Conservation (phyloP, 441 rosid genomes). For the Arabidopsis lyrata region DNA sequence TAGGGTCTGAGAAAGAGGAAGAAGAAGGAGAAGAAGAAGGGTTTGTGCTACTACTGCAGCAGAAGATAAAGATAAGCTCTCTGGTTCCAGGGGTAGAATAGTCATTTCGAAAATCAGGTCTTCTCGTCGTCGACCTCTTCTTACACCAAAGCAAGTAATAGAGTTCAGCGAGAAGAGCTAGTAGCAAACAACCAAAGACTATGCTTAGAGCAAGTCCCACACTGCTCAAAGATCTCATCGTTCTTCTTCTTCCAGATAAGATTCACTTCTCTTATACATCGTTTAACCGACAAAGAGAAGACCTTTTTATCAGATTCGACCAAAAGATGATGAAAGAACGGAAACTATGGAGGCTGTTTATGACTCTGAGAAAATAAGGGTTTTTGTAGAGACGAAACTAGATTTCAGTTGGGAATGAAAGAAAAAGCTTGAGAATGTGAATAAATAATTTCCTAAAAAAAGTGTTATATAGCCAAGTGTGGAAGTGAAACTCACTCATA, state of each 20-base stretch:
- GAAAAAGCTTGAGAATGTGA: conserved; percentile 3
- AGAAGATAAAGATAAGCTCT: conserved; percentile 78
- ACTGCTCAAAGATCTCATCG: conserved; percentile 89
- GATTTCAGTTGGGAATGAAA: not conserved
- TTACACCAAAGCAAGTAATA: conserved; percentile 94
- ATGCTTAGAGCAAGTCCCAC: conserved; percentile 90
- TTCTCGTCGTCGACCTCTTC: conserved; percentile 54
- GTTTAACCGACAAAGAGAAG: not conserved
- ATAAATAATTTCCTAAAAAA: conserved; percentile 15
- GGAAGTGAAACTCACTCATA: conserved; percentile 26
- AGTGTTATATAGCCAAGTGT: conserved; percentile 23
- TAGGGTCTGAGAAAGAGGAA: conserved; percentile 39
- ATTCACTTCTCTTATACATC: conserved; percentile 43
- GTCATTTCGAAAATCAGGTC: conserved; percentile 57
- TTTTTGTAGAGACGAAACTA: conserved; percentile 17
- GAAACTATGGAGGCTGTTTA: not conserved
- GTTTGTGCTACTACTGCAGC: conserved; percentile 54
- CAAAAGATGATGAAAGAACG: conserved; percentile 5
- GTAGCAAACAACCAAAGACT: conserved; percentile 78
- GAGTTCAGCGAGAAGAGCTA: conserved; percentile 83
- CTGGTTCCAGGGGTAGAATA: conserved; percentile 64
- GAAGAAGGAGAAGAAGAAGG: conserved; percentile 59
- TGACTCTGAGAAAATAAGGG: conserved; percentile 6
- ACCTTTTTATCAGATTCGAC: not conserved
- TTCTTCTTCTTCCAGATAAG: conserved; percentile 30